Evolutionary conservation across 2,329 filamentous ascomycete species (phyloP), one percentile per base, ranked within the genome.

Genomic region (Colletotrichum sp.): DNA sequence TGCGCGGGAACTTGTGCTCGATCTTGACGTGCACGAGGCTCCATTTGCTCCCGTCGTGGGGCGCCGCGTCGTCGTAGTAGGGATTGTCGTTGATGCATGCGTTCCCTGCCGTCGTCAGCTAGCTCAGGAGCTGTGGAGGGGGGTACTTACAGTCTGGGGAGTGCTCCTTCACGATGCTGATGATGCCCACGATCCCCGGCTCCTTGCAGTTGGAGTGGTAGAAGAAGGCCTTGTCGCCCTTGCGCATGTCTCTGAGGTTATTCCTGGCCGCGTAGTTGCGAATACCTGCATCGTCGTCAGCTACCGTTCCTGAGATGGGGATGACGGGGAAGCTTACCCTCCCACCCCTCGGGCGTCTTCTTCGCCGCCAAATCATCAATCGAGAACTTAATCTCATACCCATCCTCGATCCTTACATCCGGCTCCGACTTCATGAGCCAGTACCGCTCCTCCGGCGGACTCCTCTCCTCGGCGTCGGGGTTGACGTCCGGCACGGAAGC

Each of bases 201-300:
- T 93, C 91, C 83, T 97, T 98, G 85, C 95, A 97, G 80, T 97
- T 98, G 62, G 95, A 98, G 85, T 98, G 96, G 83, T 98, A 98
- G 87, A 99, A 98, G 86, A 99, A 98, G 30, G 96, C 96, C 36
- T 96, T 89, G 82, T 99, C 97, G 66, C 96, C 96, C 71, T 93
- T 92, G 80, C 95, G 96, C 97, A 99, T 99, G 10, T 92, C 91
- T 34, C 95, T 92, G 86, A 99, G 93, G 82, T 98, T 95, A 81
- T 98, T 98, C 30, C 95, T 92, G 8, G 96, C 96, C 6, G 68
- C 70, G 4, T 78, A 77, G 16, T 77, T 75, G 2, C 76, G 76
- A 22, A 77, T 77, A 8, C 77, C 75, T 65, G 30, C 9, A 5
- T 13, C 34, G 34, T 3, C 6, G 66, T 68, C 5, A 58, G 43